Conservation (phyloP, 805 yeast species). For the Pachysolen tannophilus region DNA sequence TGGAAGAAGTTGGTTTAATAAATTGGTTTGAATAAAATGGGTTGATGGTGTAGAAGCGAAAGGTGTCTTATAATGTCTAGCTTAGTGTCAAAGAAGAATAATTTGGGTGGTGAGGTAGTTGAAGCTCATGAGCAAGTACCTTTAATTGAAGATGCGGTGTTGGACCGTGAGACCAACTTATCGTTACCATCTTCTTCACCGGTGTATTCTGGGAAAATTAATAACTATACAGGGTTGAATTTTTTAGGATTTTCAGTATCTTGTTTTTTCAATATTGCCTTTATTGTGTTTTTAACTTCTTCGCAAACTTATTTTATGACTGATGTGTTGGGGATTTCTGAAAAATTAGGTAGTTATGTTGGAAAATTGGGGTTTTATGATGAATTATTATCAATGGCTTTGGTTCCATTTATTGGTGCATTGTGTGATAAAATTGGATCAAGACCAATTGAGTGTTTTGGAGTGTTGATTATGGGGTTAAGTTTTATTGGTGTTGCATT, state of each 20-base stretch:
- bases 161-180: too few relatives aligned
- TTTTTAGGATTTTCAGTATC: conserved; percentile 18
- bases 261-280: conserved; percentile 15
- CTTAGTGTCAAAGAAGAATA: too few relatives aligned
- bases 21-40: too few relatives aligned
- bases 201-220: too few relatives aligned
- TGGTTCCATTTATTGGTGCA: conserved; percentile 59
- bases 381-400: conserved; percentile 43
- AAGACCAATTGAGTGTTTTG: conserved; percentile 38
- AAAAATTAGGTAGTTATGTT: conserved; percentile 32
- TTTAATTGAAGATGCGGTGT: too few relatives aligned
- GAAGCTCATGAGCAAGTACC: too few relatives aligned
- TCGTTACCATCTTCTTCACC: too few relatives aligned
- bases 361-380: conserved; percentile 49
- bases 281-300: conserved; percentile 22
- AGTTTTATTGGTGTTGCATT: conserved; percentile 42
- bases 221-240: conserved; percentile 16
- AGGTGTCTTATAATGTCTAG: too few relatives aligned
- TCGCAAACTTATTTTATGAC: conserved; percentile 25
- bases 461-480: conserved; percentile 39
- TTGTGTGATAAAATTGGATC: conserved; percentile 57
- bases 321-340: conserved; percentile 20
- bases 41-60: too few relatives aligned
- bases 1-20: too few relatives aligned
- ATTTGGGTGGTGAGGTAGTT: too few relatives aligned